Base-by-base conservation (phyloP, 192 early-diverging fungal genomes). In the Dispira parvispora region DNA sequence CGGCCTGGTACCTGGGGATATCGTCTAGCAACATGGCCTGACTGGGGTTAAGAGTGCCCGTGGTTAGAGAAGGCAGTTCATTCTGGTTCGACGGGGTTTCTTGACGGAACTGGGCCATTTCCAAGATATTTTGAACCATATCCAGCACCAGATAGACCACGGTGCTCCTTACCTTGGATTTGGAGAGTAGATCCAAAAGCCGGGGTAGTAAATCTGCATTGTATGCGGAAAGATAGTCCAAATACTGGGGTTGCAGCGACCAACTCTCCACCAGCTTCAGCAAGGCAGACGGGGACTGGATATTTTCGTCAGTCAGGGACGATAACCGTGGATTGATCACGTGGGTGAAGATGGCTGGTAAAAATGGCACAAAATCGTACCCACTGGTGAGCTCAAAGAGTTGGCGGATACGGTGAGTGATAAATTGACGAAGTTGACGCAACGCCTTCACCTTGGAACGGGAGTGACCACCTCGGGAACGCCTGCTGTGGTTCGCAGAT, bases 231-330 rank as follows among this genome's bases (percentile, higher is more conserved):
- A 97, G 74, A 68, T 80, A 96, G 0, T 67, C 8, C 0, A 82
- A 69, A 71, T 92, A 92, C 8, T 72, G 64, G 23, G 69, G 68
- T 28, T 79, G 73, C 43, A 76, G 72, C 8, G 91, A 75, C 95
- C 95, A 98, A 3, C 81, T 73, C 10, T 70, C 64, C 43, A 99
- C 75, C 45, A 98, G 70, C 62, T 83, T 77, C 73, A 96, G 73
- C 25, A 95, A 69, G 0, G 84, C 75, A 1, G 87, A 90, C 3
- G 90, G 81, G 46, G 84, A 79, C 69, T 98, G 94, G 6, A 92
- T 92, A 67, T 90, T 92, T 68, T 99, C 96, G 18, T 67, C 66
- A 28, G 74, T 76, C 23, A 98, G 76, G 16, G 72, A 79, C 26
- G 79, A 70, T 16, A 99, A 68, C 25, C 90, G 81, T 13, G 80